Base-by-base conservation (phyloP, 2,329 filamentous ascomycete species). In the Botrytis sinoallii region DNA sequence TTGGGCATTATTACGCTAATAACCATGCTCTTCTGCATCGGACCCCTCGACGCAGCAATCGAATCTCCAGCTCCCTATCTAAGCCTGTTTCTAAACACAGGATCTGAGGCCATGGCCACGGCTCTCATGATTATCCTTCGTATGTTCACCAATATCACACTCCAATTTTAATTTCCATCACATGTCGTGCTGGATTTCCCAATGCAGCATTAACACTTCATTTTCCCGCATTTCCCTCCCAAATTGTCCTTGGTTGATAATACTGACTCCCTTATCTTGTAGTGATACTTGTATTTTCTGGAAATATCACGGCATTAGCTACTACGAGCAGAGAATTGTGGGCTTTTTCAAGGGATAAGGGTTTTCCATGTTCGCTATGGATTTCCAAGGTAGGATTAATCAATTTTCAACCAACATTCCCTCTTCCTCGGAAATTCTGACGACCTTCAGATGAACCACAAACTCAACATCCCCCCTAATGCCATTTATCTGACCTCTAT, bases 51-150 rank as follows among this genome's bases (percentile, higher is more conserved):
- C 18, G 1, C 85, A 82, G 77, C 84, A 85, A 25, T 84, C 84
- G 80, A 82, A 84, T 79, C 84, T 84, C 55, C 84, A 87, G 71
- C 73, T 29, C 75, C 76, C 18, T 78, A 79, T 55, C 72, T 77
- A 29, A 75, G 73, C 55, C 87, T 89, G 72, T 79, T 81, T 67
- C 78, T 85, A 73, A 84, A 84, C 12, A 86, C 85, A 2, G 77
- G 79, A 42, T 85, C 83, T 22, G 77, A 81, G 7, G 81, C 80
- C 0, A 84, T 84, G 2, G 84, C 86, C 3, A 85, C 84, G 9
- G 82, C 84, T 12, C 85, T 89, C 81, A 82, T 84, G 0, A 81
- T 83, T 3, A 81, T 86, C 12, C 81, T 87, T 10, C 80, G 52
- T 57, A 57, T 57, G 52, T 57, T 57, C 6, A 18, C 52, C n/a